Evolutionary conservation across 495 filamentous ascomycete genomes (phyloP).

Genomic region (Penicillium cosmopolitanum): DNA sequence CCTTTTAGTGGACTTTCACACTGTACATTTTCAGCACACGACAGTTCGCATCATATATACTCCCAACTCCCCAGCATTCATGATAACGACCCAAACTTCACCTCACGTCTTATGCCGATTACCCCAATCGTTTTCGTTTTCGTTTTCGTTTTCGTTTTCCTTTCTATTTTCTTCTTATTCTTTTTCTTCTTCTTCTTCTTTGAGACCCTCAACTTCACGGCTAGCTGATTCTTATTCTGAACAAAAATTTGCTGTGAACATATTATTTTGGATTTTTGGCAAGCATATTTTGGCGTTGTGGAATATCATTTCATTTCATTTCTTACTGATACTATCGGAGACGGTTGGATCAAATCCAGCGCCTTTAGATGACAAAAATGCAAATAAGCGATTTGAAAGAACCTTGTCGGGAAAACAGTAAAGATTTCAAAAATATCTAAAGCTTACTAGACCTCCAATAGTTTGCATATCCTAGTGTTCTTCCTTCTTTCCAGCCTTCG

Average conservation of each 20-base stretch:
- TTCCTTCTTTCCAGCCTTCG: not conserved
- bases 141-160: not conserved
- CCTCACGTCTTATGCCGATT: not conserved
- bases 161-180: not conserved
- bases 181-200: not conserved
- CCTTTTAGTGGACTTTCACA: not conserved
- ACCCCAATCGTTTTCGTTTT: not conserved
- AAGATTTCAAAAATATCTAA: not conserved
- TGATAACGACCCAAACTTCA: conserved; percentile 9
- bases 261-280: not conserved
- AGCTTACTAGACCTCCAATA: not conserved
- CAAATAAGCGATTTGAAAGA: not conserved
- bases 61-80: not conserved
- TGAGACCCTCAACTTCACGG: not conserved
- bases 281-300: conserved; percentile 2
- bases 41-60: conserved; percentile 4
- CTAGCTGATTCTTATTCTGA: not conserved
- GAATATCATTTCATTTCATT: not conserved
- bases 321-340: not conserved
- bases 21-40: conserved; percentile 10
- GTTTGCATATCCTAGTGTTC: not conserved
- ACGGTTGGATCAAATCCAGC: not conserved
- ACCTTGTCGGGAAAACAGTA: too few species aligned
- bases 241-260: not conserved
- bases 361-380: not conserved